Evolutionary conservation across 768 basidiomycete species (phyloP), one percentile per base, ranked within the genome.

Genomic region (Melanogaster broomeanus): DNA sequence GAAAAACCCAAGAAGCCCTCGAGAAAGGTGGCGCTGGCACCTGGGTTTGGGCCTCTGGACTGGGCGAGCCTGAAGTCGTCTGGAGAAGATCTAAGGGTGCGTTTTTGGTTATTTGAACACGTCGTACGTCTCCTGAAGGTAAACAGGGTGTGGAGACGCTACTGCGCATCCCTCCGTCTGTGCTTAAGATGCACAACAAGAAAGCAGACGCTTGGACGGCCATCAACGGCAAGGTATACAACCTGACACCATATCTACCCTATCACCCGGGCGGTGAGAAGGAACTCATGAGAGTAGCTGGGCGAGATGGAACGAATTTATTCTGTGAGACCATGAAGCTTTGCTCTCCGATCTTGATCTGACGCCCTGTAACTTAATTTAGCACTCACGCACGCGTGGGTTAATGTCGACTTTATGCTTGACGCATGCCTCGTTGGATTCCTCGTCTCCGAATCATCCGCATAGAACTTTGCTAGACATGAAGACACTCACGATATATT

Each of bases 381-480:
- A 98, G 96, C 88, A 41, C 71, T 81, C 21, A 98, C 95, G 0
- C 96, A 99, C 68, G 90, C 87, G 4, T 99, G 96, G 96, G 94
- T 99, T 28, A 98, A 93, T 59, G 83, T 80, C n/a, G 96, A 99
- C 45, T 87, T 87, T 60, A 97, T 98, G 92, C 76, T 99, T 19
- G 95, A 98, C 64, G 79, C 84, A 30, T 98, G 93, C 68, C 75
- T 97, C 41, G 88, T 99, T 33, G 96, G 96, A 15, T 90, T 97
- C 62, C 73, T 99, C 35, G 84, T 94, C 12, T 69, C 87, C 1
- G 90, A 93, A 59, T 80, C 83, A 25, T 71, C 74, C 28, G 66
- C 72, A 19, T 74, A 71, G 62, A 59, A 27, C 12, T 16, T 19
- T 16, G 37, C 33, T 42, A 39, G 41, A 31, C 27, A 18, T 41